Conservation (phyloP, 1,284 basidiomycete species). For the Pseudozyma pruni region DNA sequence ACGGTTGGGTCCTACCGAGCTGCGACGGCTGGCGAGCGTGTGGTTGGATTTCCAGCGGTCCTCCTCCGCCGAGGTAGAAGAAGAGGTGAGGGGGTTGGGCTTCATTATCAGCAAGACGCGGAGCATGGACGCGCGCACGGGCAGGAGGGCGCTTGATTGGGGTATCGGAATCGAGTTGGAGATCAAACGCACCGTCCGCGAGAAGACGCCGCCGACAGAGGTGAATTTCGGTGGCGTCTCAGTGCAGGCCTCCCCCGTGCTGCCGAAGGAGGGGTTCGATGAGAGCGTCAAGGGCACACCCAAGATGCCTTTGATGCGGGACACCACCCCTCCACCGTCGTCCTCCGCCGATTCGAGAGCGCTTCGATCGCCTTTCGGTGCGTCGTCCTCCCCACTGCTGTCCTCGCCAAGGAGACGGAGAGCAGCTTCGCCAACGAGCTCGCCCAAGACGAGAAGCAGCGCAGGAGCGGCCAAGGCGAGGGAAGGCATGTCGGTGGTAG, state of each 20-base stretch:
- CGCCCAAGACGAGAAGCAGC: constrained; percentile 22
- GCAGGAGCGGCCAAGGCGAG: constrained; percentile 23
- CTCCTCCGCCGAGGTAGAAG: not conserved
- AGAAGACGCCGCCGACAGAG: constrained; percentile 30
- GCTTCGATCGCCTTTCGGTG: constrained; percentile 1
- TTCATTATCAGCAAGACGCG: constrained; percentile 51
- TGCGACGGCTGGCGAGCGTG: constrained; percentile 51
- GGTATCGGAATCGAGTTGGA: constrained; percentile 58
- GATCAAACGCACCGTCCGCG: constrained; percentile 27
- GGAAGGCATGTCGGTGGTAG: constrained; percentile 58
- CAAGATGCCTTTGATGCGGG: constrained; percentile 21
- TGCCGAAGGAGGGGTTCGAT: constrained; percentile 20
- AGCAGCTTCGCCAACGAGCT: constrained; percentile 7
- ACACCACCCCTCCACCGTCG: constrained; percentile 30
- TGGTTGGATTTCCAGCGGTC: constrained; percentile 49
- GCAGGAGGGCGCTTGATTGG: constrained; percentile 50
- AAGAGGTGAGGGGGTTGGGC: constrained; percentile 51
- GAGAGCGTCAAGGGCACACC: constrained; percentile 27
- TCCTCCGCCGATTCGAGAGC: not conserved
- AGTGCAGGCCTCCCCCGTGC: constrained; percentile 13
- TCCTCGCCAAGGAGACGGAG: constrained; percentile 13
- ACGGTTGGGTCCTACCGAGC: constrained; percentile 43
- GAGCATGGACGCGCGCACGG: constrained; percentile 45
- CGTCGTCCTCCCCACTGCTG: constrained; percentile 17
- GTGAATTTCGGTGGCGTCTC: constrained; percentile 46